phyloP scores from a whole-genome alignment of 441 rosid species.

The Populus hybrid region DNA sequence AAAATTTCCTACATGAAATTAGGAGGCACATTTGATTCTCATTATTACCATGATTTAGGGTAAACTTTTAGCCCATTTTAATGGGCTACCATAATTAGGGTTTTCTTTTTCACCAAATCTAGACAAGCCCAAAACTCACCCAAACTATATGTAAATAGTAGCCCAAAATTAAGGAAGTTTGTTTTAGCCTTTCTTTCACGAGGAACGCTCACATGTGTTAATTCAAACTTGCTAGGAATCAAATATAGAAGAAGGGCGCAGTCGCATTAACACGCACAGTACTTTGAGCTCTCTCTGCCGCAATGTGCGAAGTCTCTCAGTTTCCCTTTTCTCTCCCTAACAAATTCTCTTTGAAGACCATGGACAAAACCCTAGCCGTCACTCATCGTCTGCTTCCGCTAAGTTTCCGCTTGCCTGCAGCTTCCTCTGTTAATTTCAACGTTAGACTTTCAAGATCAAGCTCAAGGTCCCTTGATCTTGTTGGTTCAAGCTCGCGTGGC shows the following conservation, averaged over 20 bases:
- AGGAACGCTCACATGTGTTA: not conserved
- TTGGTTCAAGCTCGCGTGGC: slow-evolving; percentile 22
- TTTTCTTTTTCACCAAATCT: no score
- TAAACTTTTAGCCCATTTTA: not conserved
- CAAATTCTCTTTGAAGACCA: slow-evolving; percentile 3
- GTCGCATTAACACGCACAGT: not conserved
- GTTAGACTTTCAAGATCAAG: slow-evolving; percentile 22
- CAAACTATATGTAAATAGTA: no score
- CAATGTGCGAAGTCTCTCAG: slow-evolving; percentile 7
- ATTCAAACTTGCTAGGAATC: not conserved
- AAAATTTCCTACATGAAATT: not conserved
- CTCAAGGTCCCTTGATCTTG: slow-evolving; percentile 23
- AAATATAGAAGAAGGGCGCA: not conserved
- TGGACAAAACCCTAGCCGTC: slow-evolving; percentile 41
- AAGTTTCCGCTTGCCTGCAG: slow-evolving; percentile 1
- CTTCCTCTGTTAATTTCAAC: slow-evolving; percentile 25
- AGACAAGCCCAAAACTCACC: not conserved
- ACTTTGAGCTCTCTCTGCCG: not conserved
- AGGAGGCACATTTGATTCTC: not conserved
- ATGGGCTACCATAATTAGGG: not conserved
- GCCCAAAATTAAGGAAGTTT: not conserved
- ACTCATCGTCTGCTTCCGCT: slow-evolving; percentile 26
- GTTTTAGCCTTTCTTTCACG: not conserved
- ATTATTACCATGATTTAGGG: not conserved
- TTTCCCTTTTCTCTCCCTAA: not conserved